Evolutionary conservation across 352 stramenopile species (phyloP).

Genomic region (Pythium oligandrum): DNA sequence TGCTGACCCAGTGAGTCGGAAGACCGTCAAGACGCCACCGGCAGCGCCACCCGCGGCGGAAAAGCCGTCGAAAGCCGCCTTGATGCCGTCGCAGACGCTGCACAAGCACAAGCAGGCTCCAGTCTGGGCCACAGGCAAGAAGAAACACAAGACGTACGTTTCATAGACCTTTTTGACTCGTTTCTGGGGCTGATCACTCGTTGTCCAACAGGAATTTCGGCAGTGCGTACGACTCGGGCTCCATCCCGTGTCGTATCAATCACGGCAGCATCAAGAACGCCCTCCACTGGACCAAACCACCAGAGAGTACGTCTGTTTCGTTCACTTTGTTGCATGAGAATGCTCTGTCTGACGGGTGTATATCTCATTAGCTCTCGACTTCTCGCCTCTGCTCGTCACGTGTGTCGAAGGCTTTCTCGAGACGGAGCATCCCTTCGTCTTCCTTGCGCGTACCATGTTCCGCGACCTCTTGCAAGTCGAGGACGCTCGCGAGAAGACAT

Average conservation of each 20-base stretch:
- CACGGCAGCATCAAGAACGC: conserved; percentile 71
- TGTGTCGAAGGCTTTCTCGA: conserved; percentile 71
- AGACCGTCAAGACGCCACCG: conserved; percentile 17
- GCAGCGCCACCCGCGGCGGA: not conserved
- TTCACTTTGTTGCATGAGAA: not conserved
- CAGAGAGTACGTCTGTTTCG: conserved; percentile 18
- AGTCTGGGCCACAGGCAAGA: conserved; percentile 63
- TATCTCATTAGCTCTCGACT: conserved; percentile 33
- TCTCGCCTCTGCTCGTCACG: conserved; percentile 63
- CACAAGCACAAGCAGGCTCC: conserved; percentile 76
- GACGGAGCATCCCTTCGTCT: conserved; percentile 74
- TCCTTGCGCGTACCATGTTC: conserved; percentile 67
- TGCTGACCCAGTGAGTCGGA: conserved; percentile 11
- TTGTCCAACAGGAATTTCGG: conserved; percentile 53
- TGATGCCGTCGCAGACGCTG: conserved; percentile 44
- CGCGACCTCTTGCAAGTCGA: conserved; percentile 61
- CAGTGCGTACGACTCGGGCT: conserved; percentile 56
- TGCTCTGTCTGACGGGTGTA: not conserved
- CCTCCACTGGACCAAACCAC: conserved; percentile 66
- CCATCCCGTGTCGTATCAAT: conserved; percentile 76
- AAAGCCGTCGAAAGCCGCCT: too few relatives aligned
- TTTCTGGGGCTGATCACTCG: not conserved
- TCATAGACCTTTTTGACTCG: not conserved
- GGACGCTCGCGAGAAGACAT: conserved; percentile 54
- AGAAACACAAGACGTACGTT: conserved; percentile 72